Base-by-base conservation (phyloP, 1,284 basidiomycete species). In the Fomitopsis pinicola region DNA sequence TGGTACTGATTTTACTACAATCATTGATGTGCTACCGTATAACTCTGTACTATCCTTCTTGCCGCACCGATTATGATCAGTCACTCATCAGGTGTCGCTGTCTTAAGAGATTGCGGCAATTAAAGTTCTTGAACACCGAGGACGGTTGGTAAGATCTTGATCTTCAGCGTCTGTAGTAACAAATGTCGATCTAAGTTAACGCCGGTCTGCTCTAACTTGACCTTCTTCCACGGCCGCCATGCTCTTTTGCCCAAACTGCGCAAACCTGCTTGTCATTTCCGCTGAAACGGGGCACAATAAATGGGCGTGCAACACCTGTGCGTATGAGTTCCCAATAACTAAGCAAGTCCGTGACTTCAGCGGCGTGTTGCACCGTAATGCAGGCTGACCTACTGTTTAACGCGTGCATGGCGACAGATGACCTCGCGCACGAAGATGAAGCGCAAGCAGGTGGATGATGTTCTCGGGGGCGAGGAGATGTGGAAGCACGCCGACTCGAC, bases 401-500 rank as follows among this genome's bases (percentile, higher is more conserved):
- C 26, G 33, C 48, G 5, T 38, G 52, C 56, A 36, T 53, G 53
- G n/a, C 40, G 61, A 40, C 58, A 92, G 91, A 96, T 96, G 88
- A 96, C 92, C 44, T 91, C 91, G 62, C 81, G 95, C 42, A 95
- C 90, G 53, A 87, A 86, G 66, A 80, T 95, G 66, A 88, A 88
- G 68, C 83, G 92, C 19, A 98, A 98, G 73, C 83, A 89, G 69
- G 89, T 95, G 28, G 95, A 98, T 72, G 95, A 98, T 71, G 95
- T 98, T 1, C 80, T 98, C 36, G 96, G 95, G 48, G 95, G 94
- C 12, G 93, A 94, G 40, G 94, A 95, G 61, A 89, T 88, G 73
- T 98, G 97, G 95, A 92, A 91, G 65, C 95, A 98, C 73, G 97
- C 97, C 4, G 96, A 98, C 75, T 88, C 89, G 54, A 96, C 92